Evolutionary conservation across 768 basidiomycete genomes (phyloP), one percentile per base, ranked within the genome.

Genomic region (Kwoniella newhampshirensis): DNA sequence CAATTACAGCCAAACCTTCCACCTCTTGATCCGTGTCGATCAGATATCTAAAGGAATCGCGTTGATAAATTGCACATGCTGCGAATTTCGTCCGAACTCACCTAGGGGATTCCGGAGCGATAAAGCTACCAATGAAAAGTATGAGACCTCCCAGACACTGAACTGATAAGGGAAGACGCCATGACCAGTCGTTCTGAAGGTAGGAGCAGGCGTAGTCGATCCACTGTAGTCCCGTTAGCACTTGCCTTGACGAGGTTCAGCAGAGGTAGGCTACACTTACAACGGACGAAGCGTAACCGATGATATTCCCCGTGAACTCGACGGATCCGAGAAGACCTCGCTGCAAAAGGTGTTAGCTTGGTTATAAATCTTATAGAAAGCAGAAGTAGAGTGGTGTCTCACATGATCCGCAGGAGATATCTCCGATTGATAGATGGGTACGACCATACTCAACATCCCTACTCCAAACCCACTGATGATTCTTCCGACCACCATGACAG

Each of bases 191-290:
- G 7, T 87, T 88, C 26, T 88, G 82, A 45, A 96, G 82, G 79
- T 83, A 97, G 1, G 91, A 93, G 73, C 86, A 89, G 66, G 91
- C 89, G 75, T 97, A 97, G 75, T 91, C 92, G 45, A 87, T 85
- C 92, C 92, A 97, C 64, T 73, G 43, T 12, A 18, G 18, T 13
- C 20, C 7, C 21, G 44, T 47, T 12, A 57, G 44, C 36, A 23
- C n/a, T n/a, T 37, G 26, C 21, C 28, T 21, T 35, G 13, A n/a
- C 20, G 21, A 6, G 41, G 42, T 23, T 28, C 15, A 50, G 12
- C 51, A 32, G 50, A 20, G 12, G 35, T 35, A 18, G 30, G 18
- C 27, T n/a, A 4, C 3, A 80, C 88, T 60, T 79, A 91, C 90
- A 63, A 94, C 90, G 17, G 88, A 91, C 46, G 84, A 82, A 9